Evolutionary conservation across 2,329 filamentous ascomycete genomes (phyloP).

Genomic region (Ophiosphaerella herpotricha): DNA sequence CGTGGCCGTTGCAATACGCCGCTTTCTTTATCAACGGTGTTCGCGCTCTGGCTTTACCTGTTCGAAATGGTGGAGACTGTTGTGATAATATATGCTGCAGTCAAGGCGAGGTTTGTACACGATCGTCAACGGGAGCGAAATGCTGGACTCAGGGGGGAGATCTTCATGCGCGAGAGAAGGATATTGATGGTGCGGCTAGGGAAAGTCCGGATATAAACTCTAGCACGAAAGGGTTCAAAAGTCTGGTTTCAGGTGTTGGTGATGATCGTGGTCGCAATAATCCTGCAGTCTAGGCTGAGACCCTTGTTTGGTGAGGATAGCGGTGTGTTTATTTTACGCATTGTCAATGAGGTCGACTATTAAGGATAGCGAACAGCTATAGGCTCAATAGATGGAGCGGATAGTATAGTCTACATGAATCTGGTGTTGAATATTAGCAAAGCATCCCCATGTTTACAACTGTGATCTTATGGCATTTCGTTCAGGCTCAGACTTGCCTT

Average conservation of each 20-base stretch:
- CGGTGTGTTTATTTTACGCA: no score
- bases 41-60: background rate
- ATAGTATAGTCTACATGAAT: no score
- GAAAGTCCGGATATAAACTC: background rate
- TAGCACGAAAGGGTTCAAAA: background rate
- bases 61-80: background rate
- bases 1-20: background rate
- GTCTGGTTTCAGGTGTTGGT: no score
- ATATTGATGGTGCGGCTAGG: background rate
- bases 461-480: background rate
- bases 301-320: no score
- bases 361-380: no score
- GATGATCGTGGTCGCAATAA: no score
- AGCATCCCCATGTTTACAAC: background rate
- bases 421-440: no score
- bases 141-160: conserved; percentile 2
- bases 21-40: background rate
- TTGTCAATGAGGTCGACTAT: no score
- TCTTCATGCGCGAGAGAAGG: background rate
- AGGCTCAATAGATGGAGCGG: no score
- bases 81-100: conserved; percentile 10
- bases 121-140: background rate
- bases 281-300: no score
- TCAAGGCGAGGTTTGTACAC: conserved; percentile 2
- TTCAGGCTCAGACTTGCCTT: conserved; percentile 43